Evolutionary conservation across 164 flowering plant genomes (phyloP).

Genomic region (Hamamelis virginiana): DNA sequence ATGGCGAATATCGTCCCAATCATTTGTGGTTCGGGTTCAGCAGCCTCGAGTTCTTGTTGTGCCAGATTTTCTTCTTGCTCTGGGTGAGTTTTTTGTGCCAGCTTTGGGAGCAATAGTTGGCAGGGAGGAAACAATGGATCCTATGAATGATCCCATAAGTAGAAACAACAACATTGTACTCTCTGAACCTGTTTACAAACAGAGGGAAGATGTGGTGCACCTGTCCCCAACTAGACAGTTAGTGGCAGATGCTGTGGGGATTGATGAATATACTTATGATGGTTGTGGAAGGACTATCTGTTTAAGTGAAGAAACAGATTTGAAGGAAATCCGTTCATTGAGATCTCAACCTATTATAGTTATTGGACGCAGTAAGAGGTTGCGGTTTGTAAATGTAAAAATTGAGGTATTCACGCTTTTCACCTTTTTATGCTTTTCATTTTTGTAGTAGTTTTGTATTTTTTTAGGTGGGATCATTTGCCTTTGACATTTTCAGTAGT

Average conservation of each 20-base stretch:
- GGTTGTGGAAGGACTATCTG: conserved; percentile 84
- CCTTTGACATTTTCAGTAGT: not conserved
- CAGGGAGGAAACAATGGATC: conserved; percentile 84
- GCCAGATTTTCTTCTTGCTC: conserved; percentile 91
- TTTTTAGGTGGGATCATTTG: not conserved
- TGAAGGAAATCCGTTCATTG: conserved; percentile 38
- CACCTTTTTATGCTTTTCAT: not conserved
- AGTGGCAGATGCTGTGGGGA: conserved; percentile 65
- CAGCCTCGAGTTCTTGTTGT: conserved; percentile 96
- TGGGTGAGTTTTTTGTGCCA: conserved; percentile 93
- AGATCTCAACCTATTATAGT: conserved; percentile 62
- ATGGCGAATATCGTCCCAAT: conserved; percentile 70
- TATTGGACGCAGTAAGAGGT: conserved; percentile 83
- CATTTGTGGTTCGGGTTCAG: conserved; percentile 81
- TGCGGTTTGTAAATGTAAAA: conserved; percentile 89
- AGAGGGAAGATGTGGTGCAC: conserved; percentile 70
- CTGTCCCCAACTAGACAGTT: conserved; percentile 74
- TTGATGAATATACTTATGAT: conserved; percentile 87
- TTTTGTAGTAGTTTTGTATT: not conserved
- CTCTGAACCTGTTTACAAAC: conserved; percentile 56
- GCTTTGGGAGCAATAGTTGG: conserved; percentile 87
- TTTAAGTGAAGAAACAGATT: conserved; percentile 50
- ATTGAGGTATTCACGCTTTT: conserved; percentile 64
- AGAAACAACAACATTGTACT: conserved; percentile 62
- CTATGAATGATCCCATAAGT: conserved; percentile 81